A percentile compares a stretch with the other conserved stretches of the same genome.
These are phyloP conservation scores for Cutaneotrichosporon sp. DNA, from an alignment of 1,284 basidiomycete genomes.

Conservation along the genomic window DNA sequence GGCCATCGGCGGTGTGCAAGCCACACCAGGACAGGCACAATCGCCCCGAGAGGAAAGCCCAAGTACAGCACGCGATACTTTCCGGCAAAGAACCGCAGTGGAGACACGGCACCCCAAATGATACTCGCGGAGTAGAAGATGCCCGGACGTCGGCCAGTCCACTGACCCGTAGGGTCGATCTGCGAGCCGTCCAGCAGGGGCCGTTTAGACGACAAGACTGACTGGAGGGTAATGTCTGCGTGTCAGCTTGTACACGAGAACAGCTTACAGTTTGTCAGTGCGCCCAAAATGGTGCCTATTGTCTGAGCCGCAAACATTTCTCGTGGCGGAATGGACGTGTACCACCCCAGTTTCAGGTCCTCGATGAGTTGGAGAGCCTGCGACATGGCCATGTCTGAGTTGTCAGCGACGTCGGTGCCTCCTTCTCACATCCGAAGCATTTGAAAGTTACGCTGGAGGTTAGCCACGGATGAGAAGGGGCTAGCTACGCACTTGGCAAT, in stretches of 20 bases:
- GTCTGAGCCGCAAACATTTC: constrained; percentile 53
- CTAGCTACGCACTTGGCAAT: constrained; percentile 48
- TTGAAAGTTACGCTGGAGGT: constrained; percentile 46
- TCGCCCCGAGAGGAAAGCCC: constrained; percentile 50
- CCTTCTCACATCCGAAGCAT: constrained; percentile 42
- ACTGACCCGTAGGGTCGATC: constrained; percentile 50
- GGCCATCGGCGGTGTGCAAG: constrained; percentile 49
- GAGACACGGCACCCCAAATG: constrained; percentile 50
- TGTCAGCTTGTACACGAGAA: not conserved
- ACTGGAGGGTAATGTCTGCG: constrained; percentile 48
- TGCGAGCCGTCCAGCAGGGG: constrained; percentile 44
- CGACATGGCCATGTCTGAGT: constrained; percentile 49
- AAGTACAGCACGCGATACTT: constrained; percentile 48
- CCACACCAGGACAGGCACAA: constrained; percentile 48
- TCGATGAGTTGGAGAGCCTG: constrained; percentile 48
- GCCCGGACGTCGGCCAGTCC: constrained; percentile 45
- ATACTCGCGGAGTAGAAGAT: constrained; percentile 49
- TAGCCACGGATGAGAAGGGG: not conserved
- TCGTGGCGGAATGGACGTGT: constrained; percentile 43
- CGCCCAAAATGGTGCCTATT: constrained; percentile 50
- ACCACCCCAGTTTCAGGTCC: constrained; percentile 52
- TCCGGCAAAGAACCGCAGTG: constrained; percentile 50
- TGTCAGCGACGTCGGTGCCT: constrained; percentile 10
- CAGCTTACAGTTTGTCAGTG: constrained; percentile 47
- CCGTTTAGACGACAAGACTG: constrained; percentile 42